Base-by-base conservation (phyloP, 345 rosid species). In the Schrenkiella parvula region DNA sequence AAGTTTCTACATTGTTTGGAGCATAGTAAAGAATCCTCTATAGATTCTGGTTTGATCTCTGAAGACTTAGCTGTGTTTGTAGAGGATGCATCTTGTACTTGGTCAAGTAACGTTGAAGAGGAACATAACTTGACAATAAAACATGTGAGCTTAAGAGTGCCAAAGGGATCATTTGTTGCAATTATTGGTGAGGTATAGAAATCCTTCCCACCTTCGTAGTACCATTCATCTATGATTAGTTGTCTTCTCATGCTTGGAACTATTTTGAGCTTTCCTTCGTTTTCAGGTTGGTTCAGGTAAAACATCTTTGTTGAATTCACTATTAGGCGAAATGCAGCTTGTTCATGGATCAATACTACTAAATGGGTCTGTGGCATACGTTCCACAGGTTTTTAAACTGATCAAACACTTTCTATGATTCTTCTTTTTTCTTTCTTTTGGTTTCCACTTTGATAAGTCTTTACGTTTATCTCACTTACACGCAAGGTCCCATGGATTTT, bases 231-330 rank as follows among this genome's bases (percentile, higher is more conserved):
- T 60, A 34, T 53, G 48, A 18, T 63, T 42, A 13, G 12, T 5
- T 44, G 8, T 28, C 29, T 62, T 44, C 6, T 41, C 34, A 32
- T 53, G 28, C 53, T 17, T 37, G 43, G 17, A 39, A 17, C 31
- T 51, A 43, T 77, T 59, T 68, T 26, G 59, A 53, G 38, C 6
- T 60, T 51, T 48, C 32, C 9, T 41, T 19, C 55, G 28, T 68
- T 56, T 81, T 72, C 86, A 93, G 98, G 98, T 93, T 62, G 96
- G 98, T 66, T 90, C 96, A 34, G 98, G 98, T 54, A 90, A 93
- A 83, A 90, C 98, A 66, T 90, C 98, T 59, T 82, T 93, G 80
- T 75, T 93, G 73, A 80, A 84, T 81, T 82, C 88, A 23, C 75
- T 93, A 31, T 68, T 93, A 76, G 89, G 92, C 6, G 98, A 90